A percentile compares a stretch with the other conserved stretches of the same genome.
These are phyloP conservation scores for Bidens hawaiensis DNA, from an alignment of 140 eudicot genomes.

Conservation along the genomic window DNA sequence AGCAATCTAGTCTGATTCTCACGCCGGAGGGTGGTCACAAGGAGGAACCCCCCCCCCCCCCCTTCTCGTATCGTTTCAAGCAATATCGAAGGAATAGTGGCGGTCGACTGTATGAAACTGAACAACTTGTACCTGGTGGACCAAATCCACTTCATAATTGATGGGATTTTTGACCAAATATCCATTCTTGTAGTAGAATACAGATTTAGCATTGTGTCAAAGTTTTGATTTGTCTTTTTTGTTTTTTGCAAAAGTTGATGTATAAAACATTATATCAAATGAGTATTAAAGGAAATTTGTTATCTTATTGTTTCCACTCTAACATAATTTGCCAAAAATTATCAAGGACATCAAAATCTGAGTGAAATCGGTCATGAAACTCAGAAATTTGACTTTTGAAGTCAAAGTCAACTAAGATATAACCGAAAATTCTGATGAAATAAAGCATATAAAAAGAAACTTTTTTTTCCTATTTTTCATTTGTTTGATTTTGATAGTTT, in stretches of 20 bases:
- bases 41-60: no score
- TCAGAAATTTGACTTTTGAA: slow-evolving; percentile 14
- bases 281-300: slow-evolving; percentile 11
- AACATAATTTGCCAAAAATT: not conserved
- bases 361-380: not conserved
- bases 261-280: slow-evolving; percentile 9
- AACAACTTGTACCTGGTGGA: slow-evolving; percentile 55
- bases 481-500: slow-evolving; percentile 2
- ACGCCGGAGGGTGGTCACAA: no score
- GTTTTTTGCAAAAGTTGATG: not conserved
- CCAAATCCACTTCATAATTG: slow-evolving; percentile 84
- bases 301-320: slow-evolving; percentile 8
- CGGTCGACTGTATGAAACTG: slow-evolving; percentile 29
- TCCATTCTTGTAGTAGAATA: slow-evolving; percentile 12
- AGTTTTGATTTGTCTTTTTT: not conserved
- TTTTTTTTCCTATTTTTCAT: not conserved
- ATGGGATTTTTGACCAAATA: slow-evolving; percentile 3
- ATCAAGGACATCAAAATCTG: slow-evolving; percentile 2
- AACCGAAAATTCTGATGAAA: not conserved
- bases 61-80: slow-evolving; percentile 34
- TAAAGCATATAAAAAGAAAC: slow-evolving; percentile 1
- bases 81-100: slow-evolving; percentile 9
- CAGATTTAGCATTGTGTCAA: slow-evolving; percentile 15
- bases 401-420: slow-evolving; percentile 22
- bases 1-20: no score